Percentiles rank a stretch among this genome's conserved stretches.
These are phyloP conservation scores for Aspergillus viridinutans DNA, from an alignment of 2,329 filamentous ascomycete species.

Conservation along the genomic window DNA sequence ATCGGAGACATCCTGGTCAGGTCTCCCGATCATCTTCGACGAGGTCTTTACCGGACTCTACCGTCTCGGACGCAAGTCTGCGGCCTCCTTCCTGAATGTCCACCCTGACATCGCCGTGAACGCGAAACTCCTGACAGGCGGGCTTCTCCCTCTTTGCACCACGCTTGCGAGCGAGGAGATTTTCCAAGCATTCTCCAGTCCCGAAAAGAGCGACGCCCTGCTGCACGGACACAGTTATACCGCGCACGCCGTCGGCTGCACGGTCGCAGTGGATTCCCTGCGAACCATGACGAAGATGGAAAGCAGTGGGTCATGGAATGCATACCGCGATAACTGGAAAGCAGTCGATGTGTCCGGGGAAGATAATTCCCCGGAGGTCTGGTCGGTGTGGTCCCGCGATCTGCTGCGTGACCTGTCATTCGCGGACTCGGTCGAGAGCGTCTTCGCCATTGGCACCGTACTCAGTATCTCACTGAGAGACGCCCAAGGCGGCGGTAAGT, in stretches of 20 bases:
- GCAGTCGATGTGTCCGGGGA: not conserved
- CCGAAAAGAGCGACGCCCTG: constrained; percentile 72
- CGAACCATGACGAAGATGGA: constrained; percentile 58
- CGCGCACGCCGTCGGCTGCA: constrained; percentile 75
- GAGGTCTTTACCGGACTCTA: constrained; percentile 86
- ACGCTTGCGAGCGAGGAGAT: constrained; percentile 71
- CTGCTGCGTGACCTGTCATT: constrained; percentile 60
- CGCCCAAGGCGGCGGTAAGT: constrained; percentile 43
- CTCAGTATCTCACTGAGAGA: constrained; percentile 61
- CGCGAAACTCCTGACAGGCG: constrained; percentile 79
- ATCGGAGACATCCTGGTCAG: constrained; percentile 53
- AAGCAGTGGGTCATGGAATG: constrained; percentile 52
- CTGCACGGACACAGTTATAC: constrained; percentile 86
- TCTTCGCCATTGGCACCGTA: constrained; percentile 71
- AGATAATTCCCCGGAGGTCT: constrained; percentile 35
- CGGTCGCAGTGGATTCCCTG: constrained; percentile 68
- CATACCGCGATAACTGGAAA: constrained; percentile 50
- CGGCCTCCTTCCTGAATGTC: constrained; percentile 64
- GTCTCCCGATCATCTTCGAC: constrained; percentile 75
- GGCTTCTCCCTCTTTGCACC: constrained; percentile 69
- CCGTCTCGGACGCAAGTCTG: constrained; percentile 68
- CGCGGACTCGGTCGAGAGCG: constrained; percentile 54
- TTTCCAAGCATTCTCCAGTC: constrained; percentile 65
- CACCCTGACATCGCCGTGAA: constrained; percentile 74
- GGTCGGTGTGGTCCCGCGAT: constrained; percentile 66